A percentile compares a stretch with the other conserved stretches of the same genome.
phyloP scores from a whole-genome alignment of 1,284 basidiomycete species.

The Baeospora myosura region DNA sequence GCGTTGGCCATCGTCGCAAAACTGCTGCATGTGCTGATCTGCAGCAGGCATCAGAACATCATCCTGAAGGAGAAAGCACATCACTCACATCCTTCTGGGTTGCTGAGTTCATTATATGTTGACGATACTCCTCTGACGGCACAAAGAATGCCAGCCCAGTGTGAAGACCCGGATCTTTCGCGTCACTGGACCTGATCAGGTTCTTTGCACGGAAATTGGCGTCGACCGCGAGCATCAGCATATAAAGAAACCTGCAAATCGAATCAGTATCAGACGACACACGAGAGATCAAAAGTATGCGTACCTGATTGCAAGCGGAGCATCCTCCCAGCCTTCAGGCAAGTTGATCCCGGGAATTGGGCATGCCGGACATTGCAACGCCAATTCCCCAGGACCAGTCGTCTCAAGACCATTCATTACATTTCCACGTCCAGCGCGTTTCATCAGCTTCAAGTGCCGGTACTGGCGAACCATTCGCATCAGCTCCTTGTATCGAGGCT shows the following conservation, averaged over 20 bases:
- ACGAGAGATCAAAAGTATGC: neutral
- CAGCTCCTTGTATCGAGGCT: constrained; percentile 21
- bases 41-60: neutral
- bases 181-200: neutral
- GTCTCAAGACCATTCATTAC: neutral
- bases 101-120: neutral
- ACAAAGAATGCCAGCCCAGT: constrained; percentile 12
- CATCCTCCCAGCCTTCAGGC: constrained; percentile 14
- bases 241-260: constrained; percentile 13
- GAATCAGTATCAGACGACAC: neutral
- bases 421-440: constrained; percentile 17
- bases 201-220: constrained; percentile 15
- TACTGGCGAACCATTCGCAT: too few relatives aligned
- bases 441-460: too few relatives aligned
- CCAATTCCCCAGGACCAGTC: constrained; percentile 14
- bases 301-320: neutral
- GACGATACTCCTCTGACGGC: constrained; percentile 1
- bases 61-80: too few relatives aligned
- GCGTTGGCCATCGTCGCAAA: constrained; percentile 14
- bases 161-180: constrained; percentile 7
- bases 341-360: constrained; percentile 21
- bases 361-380: constrained; percentile 25
- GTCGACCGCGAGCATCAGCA: constrained; percentile 12
- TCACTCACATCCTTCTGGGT: constrained; percentile 8
- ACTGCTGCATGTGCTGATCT: constrained; percentile 9